Conservation (phyloP, 768 basidiomycete species). For the Mycena galopus region DNA sequence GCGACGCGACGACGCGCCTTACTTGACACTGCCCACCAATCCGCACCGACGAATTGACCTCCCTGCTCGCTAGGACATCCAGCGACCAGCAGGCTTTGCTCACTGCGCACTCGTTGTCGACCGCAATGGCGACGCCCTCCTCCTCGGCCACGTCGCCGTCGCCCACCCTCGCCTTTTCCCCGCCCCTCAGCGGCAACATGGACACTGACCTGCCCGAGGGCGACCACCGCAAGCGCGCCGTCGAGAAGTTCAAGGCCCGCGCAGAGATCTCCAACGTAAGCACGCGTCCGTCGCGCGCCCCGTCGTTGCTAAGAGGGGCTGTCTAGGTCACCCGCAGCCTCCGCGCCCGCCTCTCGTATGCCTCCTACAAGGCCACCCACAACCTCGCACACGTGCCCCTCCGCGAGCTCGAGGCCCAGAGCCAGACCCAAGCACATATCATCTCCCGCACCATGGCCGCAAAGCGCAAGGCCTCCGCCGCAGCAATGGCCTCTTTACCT, state of each 20-base stretch:
- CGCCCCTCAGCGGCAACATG: slow-evolving; percentile 50
- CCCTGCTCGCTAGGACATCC: background rate
- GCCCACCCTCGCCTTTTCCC: slow-evolving; percentile 75
- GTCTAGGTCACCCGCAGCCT: slow-evolving; percentile 89
- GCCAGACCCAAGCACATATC: slow-evolving; percentile 56
- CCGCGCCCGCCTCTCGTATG: slow-evolving; percentile 85
- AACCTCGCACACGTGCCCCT: slow-evolving; percentile 76
- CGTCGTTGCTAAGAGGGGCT: too few relatives aligned
- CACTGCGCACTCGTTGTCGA: background rate
- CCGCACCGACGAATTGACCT: too few relatives aligned
- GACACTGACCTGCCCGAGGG: slow-evolving; percentile 59
- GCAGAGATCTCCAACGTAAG: slow-evolving; percentile 87
- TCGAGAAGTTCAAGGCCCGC: slow-evolving; percentile 82
- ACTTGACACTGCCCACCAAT: background rate
- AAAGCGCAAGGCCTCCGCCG: slow-evolving; percentile 63
- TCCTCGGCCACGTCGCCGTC: slow-evolving; percentile 89
- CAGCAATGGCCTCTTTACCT: slow-evolving; percentile 30
- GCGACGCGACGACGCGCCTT: background rate
- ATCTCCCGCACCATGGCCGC: slow-evolving; percentile 68
- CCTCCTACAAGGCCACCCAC: slow-evolving; percentile 86
- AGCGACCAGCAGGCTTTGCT: background rate
- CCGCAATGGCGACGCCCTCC: slow-evolving; percentile 79
- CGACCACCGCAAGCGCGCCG: slow-evolving; percentile 75
- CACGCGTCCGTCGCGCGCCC: slow-evolving; percentile 63
- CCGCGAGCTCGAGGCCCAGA: slow-evolving; percentile 78